phyloP scores from a whole-genome alignment of 306 rosid species.

The Malus orientalis region DNA sequence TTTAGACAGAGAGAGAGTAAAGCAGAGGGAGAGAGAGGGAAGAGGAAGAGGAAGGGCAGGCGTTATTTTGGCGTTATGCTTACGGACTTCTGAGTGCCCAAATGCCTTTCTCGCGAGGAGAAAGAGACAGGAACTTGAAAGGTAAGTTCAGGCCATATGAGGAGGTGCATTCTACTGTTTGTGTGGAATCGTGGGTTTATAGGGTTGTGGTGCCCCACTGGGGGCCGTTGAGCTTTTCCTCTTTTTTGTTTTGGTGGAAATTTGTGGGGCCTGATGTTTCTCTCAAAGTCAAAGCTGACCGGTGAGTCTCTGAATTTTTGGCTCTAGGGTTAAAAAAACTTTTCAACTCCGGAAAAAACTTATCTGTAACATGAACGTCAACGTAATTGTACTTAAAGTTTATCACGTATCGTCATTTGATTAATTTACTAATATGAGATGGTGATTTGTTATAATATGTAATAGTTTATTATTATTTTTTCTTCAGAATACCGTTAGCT shows the following conservation, averaged over 20 bases:
- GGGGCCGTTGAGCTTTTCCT: not conserved
- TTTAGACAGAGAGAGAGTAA: conserved; percentile 10
- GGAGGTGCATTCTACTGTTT: not conserved
- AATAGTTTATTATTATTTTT: no score
- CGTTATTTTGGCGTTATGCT: conserved; percentile 44
- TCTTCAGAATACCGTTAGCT: no score
- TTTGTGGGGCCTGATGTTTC: not conserved
- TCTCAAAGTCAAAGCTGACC: not conserved
- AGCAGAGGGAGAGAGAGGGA: conserved; percentile 26
- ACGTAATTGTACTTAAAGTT: no score
- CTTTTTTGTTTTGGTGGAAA: not conserved
- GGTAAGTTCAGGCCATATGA: conserved; percentile 20
- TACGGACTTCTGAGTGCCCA: conserved; percentile 13
- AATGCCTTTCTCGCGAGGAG: conserved; percentile 9
- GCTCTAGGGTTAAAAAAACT: no score
- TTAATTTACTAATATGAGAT: no score
- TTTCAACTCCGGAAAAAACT: no score
- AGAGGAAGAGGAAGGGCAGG: not conserved
- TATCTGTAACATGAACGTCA: no score
- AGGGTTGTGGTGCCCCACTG: not conserved
- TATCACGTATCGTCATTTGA: no score
- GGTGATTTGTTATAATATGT: no score
- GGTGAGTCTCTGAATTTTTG: not conserved
- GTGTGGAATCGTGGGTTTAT: not conserved
- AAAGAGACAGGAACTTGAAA: conserved; percentile 29